Percentiles rank a stretch among this genome's conserved stretches.
Evolutionary conservation across 139 green algal species (phyloP).

Genomic region (Chloropicon primus): DNA sequence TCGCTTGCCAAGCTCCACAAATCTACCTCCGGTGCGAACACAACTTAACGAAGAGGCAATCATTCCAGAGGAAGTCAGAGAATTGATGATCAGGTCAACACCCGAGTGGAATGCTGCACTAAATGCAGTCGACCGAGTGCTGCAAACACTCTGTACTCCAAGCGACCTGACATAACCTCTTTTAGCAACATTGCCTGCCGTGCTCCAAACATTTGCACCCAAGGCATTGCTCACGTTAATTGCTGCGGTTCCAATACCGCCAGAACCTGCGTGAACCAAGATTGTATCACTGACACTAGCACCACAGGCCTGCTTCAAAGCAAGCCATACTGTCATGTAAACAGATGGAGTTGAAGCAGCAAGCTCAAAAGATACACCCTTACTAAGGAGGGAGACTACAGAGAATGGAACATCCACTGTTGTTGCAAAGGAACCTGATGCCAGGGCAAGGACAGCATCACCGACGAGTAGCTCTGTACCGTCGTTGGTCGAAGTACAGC

Average conservation of each 20-base stretch:
- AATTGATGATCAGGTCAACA: slow-evolving; percentile 52
- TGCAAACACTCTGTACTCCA: not conserved
- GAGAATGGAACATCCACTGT: slow-evolving; percentile 18
- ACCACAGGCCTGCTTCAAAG: not conserved
- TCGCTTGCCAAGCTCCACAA: slow-evolving; percentile 3
- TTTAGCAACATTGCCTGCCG: not conserved
- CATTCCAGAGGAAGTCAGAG: slow-evolving; percentile 70
- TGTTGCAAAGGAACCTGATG: slow-evolving; percentile 50
- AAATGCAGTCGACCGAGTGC: not conserved
- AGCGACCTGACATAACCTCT: not conserved
- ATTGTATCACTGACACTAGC: not conserved
- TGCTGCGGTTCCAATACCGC: not conserved
- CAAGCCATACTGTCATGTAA: not conserved
- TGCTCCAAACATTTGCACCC: not conserved
- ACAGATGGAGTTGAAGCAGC: slow-evolving; percentile 8
- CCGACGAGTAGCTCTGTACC: slow-evolving; percentile 16
- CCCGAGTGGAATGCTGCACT: not conserved
- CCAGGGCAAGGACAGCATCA: slow-evolving; percentile 62
- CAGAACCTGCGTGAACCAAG: not conserved
- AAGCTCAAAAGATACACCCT: not conserved
- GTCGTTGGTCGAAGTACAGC: slow-evolving; percentile 17
- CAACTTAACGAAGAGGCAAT: slow-evolving; percentile 26
- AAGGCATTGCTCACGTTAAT: not conserved
- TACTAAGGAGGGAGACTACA: not conserved
- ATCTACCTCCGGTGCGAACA: not conserved